phyloP scores from a whole-genome alignment of 2,329 filamentous ascomycete genomes.

The Pseudogymnoascus sp. region DNA sequence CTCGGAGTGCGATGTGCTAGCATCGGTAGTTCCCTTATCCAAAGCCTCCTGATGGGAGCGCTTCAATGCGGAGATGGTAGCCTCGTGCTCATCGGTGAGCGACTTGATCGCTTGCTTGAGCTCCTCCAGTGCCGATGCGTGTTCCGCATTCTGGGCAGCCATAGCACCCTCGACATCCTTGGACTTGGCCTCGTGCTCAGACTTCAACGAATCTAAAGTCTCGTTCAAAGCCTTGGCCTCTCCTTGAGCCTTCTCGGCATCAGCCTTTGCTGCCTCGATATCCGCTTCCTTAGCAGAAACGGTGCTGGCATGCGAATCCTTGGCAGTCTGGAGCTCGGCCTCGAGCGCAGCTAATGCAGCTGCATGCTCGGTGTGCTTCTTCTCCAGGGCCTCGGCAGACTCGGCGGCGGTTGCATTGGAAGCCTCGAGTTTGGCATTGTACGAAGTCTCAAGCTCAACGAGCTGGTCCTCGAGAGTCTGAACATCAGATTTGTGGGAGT shows the following conservation, averaged over 20 bases:
- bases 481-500: constrained; percentile 42
- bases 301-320: constrained; percentile 35
- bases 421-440: constrained; percentile 23
- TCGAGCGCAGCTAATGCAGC: constrained; percentile 21
- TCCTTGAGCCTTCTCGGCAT: constrained; percentile 38
- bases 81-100: constrained; percentile 42
- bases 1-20: constrained; percentile 38
- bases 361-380: constrained; percentile 35
- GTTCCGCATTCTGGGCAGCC: constrained; percentile 37
- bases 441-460: constrained; percentile 16
- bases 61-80: constrained; percentile 42
- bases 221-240: constrained; percentile 43
- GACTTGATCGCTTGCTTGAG: constrained; percentile 34
- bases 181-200: constrained; percentile 38
- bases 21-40: constrained; percentile 37
- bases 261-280: constrained; percentile 23
- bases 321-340: constrained; percentile 39
- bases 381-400: constrained; percentile 39
- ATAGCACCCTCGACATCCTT: constrained; percentile 39
- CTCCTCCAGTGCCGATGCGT: constrained; percentile 33
- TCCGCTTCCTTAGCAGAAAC: constrained; percentile 26
- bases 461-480: constrained; percentile 34
- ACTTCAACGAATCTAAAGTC: constrained; percentile 37
- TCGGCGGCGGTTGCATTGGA: constrained; percentile 21
- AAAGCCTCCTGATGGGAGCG: constrained; percentile 45